Evolutionary conservation across 2,329 filamentous ascomycete genomes (phyloP).

Genomic region (Fusarium armeniacum): DNA sequence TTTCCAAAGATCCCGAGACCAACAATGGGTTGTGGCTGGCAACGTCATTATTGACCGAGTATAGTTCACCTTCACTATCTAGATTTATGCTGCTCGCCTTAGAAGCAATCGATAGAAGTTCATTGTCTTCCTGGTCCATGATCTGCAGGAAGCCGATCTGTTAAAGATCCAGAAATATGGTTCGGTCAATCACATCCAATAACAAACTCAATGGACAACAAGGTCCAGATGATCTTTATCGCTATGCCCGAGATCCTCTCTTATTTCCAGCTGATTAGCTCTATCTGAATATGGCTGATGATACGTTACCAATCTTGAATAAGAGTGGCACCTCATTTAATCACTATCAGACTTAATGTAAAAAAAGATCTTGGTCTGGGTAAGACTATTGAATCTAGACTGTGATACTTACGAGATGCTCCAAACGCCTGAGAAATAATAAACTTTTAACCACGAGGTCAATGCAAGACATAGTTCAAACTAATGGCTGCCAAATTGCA

Average conservation of each 20-base stretch:
- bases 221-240: conserved; percentile 2
- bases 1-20: not conserved
- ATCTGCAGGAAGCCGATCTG: conserved; percentile 5
- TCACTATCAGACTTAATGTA: not conserved
- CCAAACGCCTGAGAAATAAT: not conserved
- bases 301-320: not conserved
- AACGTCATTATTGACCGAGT: conserved; percentile 29
- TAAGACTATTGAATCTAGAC: not conserved
- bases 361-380: not conserved
- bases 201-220: not conserved
- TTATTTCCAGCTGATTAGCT: not conserved
- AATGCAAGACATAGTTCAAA: conserved; percentile 1
- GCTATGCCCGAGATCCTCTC: not conserved
- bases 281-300: not conserved
- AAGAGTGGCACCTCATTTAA: no score
- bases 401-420: not conserved
- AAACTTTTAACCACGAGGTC: not conserved
- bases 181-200: conserved; percentile 5
- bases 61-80: conserved; percentile 6
- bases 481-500: not conserved
- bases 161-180: not conserved
- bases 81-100: conserved; percentile 19
- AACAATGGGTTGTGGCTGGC: conserved; percentile 2
- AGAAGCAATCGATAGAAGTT: not conserved
- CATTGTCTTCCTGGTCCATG: not conserved